Evolutionary conservation across 148 eudicot species (phyloP), one percentile per base, ranked within the genome.

Genomic region (Spergularia bocconei): DNA sequence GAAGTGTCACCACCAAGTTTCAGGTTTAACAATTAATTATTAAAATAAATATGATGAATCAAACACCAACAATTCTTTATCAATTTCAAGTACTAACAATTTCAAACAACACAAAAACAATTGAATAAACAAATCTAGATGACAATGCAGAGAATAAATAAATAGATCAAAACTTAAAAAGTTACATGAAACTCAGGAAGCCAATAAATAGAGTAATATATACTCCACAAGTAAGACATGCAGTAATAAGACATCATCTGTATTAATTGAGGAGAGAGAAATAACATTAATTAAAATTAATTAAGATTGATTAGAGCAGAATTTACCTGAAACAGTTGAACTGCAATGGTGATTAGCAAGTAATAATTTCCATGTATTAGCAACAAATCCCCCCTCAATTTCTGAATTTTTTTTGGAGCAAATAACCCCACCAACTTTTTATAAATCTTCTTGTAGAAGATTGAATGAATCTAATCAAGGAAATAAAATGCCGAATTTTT

Each of bases 271-370:
- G 41, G 50, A 12, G 33, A 67, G 63, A 55, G 17, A 66, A 41
- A n/a, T 11, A 63, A 29, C 8, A 7, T 4, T 12, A 63, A 50
- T n/a, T 67, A 9, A 5, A 38, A 36, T 1, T 23, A 47, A 14
- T 0, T 14, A 39, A 67, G 8, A 71, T 11, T 29, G 21, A 11
- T 10, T 36, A 10, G 15, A 11, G 36, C 11, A 36, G 19, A 16
- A 15, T 73, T 73, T 47, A 80, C 83, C 83, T 75, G 83, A 69
- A 65, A 75, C 79, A 76, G 68, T 56, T 75, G 76, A 71, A 71
- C 76, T 75, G 55, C 51, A 70, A 79, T 67, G 33, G 29, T 67
- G 64, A 75, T 63, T 23, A 54, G 15, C 41, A 39, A 70, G 54
- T 51, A 79, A 50, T 53, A 29, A 41, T 68, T 69, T 41, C 55